Evolutionary conservation across 177 flowering plant species (phyloP).

Genomic region (Vitis hybrid): DNA sequence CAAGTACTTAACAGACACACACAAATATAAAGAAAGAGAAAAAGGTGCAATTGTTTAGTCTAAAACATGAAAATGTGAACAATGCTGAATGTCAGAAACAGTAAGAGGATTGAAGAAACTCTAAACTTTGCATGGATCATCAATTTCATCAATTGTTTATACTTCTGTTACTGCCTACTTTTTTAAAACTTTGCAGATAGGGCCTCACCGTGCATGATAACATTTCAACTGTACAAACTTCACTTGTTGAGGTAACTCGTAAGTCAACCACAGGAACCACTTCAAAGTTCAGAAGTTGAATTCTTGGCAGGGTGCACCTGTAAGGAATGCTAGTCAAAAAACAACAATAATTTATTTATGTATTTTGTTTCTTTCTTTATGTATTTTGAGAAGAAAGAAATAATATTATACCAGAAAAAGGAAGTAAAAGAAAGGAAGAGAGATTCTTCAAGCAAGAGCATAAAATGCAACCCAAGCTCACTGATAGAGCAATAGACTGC

Average conservation of each 20-base stretch:
- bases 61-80: no score
- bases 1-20: no score
- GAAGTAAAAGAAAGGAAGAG: not conserved
- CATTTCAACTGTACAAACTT: slow-evolving; percentile 69
- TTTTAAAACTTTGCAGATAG: not conserved
- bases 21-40: no score
- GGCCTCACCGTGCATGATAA: slow-evolving; percentile 73
- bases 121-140: not conserved
- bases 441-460: no score
- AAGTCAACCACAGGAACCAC: slow-evolving; percentile 72
- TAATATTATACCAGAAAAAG: not conserved
- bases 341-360: not conserved
- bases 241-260: slow-evolving; percentile 54
- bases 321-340: slow-evolving; percentile 14
- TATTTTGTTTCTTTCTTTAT: not conserved
- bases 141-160: not conserved
- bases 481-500: no score
- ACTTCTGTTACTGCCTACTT: not conserved
- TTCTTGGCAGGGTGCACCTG: slow-evolving; percentile 61
- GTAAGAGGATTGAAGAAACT: no score
- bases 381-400: not conserved
- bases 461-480: no score
- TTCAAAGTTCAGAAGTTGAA: slow-evolving; percentile 59
- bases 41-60: no score
- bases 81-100: no score